These are phyloP conservation scores for Cinnamomum micranthum DNA, from an alignment of 164 flowering plant species.

Conservation along the genomic window DNA sequence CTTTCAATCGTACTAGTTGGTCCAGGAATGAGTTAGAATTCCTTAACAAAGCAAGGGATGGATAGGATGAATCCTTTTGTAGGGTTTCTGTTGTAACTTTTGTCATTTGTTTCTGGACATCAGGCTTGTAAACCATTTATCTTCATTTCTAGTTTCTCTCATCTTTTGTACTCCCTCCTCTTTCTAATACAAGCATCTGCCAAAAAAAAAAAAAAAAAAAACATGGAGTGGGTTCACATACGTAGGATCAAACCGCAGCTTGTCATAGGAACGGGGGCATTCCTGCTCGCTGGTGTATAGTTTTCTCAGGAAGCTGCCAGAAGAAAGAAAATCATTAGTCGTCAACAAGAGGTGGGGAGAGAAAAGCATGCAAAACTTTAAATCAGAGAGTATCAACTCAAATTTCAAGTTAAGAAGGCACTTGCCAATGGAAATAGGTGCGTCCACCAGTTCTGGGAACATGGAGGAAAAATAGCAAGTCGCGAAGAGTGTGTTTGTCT, in stretches of 20 bases:
- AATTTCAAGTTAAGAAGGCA: background rate
- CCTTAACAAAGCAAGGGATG: too few species aligned
- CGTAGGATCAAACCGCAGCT: constrained; percentile 88
- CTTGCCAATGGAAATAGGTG: constrained; percentile 85
- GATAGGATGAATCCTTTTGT: too few species aligned
- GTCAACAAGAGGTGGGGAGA: background rate
- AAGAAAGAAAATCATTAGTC: constrained; percentile 4
- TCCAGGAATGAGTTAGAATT: too few species aligned
- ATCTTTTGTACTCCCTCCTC: too few species aligned
- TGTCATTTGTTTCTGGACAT: too few species aligned
- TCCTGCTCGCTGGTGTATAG: constrained; percentile 56
- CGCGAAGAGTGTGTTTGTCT: constrained; percentile 60
- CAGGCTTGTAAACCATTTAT: too few species aligned
- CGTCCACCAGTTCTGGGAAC: constrained; percentile 97
- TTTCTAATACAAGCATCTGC: background rate
- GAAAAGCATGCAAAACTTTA: background rate
- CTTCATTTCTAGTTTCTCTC: too few species aligned
- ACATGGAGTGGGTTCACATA: constrained; percentile 15
- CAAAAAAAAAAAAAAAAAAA: background rate
- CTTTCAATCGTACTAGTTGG: too few species aligned
- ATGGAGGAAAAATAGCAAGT: constrained; percentile 90
- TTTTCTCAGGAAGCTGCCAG: constrained; percentile 77
- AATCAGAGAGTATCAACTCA: background rate
- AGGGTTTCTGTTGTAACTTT: too few species aligned
- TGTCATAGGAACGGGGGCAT: constrained; percentile 98